Evolutionary conservation across 768 basidiomycete genomes (phyloP).

Genomic region (Agaricus blazei): DNA sequence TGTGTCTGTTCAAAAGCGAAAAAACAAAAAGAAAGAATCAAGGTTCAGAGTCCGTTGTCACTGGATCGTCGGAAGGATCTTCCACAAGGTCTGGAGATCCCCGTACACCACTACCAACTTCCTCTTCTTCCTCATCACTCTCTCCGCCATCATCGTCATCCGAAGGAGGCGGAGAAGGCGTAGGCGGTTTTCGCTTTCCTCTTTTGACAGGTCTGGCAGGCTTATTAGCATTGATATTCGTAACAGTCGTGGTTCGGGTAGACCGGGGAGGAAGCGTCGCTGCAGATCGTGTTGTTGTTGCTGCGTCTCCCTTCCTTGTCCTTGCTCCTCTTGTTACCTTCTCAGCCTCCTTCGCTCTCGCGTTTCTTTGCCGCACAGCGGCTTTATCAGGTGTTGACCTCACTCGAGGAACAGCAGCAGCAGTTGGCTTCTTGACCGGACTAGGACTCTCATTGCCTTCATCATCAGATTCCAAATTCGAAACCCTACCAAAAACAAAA

Average conservation of each 20-base stretch:
- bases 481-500: background rate
- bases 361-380: background rate
- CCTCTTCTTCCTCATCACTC: background rate
- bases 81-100: background rate
- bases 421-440: constrained; percentile 1
- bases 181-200: constrained; percentile 8
- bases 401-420: background rate
- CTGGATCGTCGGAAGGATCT: constrained; percentile 3
- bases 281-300: background rate
- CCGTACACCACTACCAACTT: background rate
- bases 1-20: too few species aligned
- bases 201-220: background rate
- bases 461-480: constrained; percentile 8
- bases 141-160: constrained; percentile 1
- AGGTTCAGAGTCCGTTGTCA: background rate
- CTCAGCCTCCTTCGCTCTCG: background rate
- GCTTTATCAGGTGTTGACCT: background rate
- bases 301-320: background rate
- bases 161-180: constrained; percentile 3
- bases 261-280: background rate
- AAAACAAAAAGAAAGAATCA: background rate
- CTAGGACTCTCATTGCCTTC: constrained; percentile 5
- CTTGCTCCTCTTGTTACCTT: background rate
- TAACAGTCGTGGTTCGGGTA: background rate
- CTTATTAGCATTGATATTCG: background rate